These are phyloP conservation scores for Cotoneaster glaucophyllus DNA, from an alignment of 306 rosid species.

Conservation along the genomic window DNA sequence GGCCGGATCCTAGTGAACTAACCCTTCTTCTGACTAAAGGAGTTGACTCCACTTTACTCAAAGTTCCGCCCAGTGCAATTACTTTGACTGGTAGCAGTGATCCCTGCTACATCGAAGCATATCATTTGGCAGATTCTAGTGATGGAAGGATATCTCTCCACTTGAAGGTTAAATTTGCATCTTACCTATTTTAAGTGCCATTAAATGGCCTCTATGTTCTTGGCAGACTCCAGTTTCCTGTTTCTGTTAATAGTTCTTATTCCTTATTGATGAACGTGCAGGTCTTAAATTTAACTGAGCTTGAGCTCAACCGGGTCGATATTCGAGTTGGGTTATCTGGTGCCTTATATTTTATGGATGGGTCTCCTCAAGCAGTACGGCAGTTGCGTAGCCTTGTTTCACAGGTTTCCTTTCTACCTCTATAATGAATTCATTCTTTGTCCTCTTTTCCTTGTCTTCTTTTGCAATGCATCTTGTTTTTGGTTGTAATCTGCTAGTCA, in stretches of 20 bases:
- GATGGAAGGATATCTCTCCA: conserved; percentile 91
- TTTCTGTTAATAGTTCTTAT: conserved; percentile 4
- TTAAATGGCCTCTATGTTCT: background rate
- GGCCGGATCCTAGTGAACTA: conserved; percentile 92
- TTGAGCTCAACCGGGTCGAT: conserved; percentile 90
- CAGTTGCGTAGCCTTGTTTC: conserved; percentile 95
- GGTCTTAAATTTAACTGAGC: conserved; percentile 96
- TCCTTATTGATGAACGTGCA: conserved; percentile 37
- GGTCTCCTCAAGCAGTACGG: conserved; percentile 97
- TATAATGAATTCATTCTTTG: background rate
- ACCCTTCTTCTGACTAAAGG: conserved; percentile 88
- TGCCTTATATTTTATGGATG: conserved; percentile 89
- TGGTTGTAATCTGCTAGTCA: background rate
- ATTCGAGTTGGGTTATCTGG: conserved; percentile 93
- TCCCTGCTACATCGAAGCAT: conserved; percentile 96
- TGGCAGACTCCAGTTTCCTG: background rate
- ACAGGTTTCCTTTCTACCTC: conserved; percentile 51
- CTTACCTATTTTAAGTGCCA: background rate
- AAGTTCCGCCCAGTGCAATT: conserved; percentile 93
- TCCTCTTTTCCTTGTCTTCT: background rate
- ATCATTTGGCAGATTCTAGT: conserved; percentile 87
- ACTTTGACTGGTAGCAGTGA: conserved; percentile 97
- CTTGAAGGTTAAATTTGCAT: conserved; percentile 59
- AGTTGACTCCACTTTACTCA: conserved; percentile 78
- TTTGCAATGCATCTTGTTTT: conserved; percentile 17